phyloP scores from a whole-genome alignment of 192 early-diverging fungal species.

The Coemansia sp. region DNA sequence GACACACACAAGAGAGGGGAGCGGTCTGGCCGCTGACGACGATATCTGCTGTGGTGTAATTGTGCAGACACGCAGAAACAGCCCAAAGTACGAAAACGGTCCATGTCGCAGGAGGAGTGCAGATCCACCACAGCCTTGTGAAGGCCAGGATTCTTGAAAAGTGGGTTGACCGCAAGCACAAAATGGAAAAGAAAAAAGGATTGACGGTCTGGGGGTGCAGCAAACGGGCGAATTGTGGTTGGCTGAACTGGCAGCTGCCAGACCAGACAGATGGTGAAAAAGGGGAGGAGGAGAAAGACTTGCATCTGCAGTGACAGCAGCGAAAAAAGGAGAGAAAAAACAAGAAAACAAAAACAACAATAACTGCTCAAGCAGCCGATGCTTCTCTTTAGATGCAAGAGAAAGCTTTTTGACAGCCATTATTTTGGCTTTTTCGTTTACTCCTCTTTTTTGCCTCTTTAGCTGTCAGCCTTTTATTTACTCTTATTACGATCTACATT shows the following conservation, averaged over 20 bases:
- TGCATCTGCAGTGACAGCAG: background rate
- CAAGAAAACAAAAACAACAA: conserved; percentile 3
- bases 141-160: no score
- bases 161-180: no score
- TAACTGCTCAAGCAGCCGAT: background rate
- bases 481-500: conserved; percentile 6
- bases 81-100: background rate
- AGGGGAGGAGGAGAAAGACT: background rate
- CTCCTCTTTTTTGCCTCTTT: background rate
- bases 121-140: background rate
- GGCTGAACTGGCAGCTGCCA: background rate
- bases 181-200: background rate
- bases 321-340: no score
- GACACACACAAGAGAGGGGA: background rate
- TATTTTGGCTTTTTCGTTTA: background rate
- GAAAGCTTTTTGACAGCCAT: background rate
- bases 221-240: background rate
- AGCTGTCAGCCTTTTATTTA: conserved; percentile 8
- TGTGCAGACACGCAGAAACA: background rate
- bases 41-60: background rate
- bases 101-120: background rate
- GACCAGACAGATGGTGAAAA: background rate
- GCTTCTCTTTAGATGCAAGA: no score
- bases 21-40: background rate
- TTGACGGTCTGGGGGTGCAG: conserved; percentile 6